A percentile compares a stretch with the other conserved stretches of the same genome.
These are phyloP conservation scores for Cymbopogon citratus DNA, from an alignment of 176 grass and related monocot species.

Conservation along the genomic window DNA sequence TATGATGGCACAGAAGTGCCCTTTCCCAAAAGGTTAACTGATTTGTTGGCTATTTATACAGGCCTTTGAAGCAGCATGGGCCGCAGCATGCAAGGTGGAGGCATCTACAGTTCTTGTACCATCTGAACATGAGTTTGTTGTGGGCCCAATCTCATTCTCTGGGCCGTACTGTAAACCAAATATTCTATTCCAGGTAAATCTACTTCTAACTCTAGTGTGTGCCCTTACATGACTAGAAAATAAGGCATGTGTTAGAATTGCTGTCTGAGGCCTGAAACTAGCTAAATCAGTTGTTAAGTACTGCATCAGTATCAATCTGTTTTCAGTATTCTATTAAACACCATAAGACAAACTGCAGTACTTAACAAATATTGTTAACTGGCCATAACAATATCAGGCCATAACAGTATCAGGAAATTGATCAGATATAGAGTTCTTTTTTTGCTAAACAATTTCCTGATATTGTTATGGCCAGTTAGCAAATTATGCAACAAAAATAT, in stretches of 20 bases:
- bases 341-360: too few species aligned
- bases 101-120: conserved; percentile 77
- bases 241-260: background rate
- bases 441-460: too few species aligned
- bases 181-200: conserved; percentile 83
- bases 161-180: conserved; percentile 82
- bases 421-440: too few species aligned
- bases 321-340: too few species aligned
- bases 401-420: too few species aligned
- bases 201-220: background rate
- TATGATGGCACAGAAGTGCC: background rate
- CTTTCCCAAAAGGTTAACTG: conserved; percentile 3
- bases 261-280: background rate
- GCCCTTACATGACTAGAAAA: background rate
- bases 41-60: conserved; percentile 22
- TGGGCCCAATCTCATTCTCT: conserved; percentile 90
- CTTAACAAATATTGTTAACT: too few species aligned
- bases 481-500: background rate
- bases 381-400: too few species aligned
- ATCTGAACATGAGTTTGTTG: conserved; percentile 51
- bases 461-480: background rate
- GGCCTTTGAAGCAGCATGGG: conserved; percentile 91
- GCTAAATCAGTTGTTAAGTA: background rate
- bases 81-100: conserved; percentile 73
- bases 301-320: background rate